phyloP scores from a whole-genome alignment of 306 rosid genomes.

The Inga leiocalycina region DNA sequence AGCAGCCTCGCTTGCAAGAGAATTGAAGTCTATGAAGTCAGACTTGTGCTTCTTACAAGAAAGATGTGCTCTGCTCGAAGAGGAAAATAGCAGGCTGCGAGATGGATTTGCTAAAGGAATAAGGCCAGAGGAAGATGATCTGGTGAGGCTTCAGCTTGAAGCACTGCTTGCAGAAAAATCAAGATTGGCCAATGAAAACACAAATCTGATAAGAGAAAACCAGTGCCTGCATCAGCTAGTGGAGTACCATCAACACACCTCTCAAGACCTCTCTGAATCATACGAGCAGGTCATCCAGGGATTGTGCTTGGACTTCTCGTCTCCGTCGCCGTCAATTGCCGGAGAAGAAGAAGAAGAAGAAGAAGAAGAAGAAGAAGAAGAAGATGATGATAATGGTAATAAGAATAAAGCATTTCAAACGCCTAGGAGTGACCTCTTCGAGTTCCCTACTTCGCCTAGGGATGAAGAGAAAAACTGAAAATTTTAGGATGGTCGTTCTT shows the following conservation, averaged over 20 bases:
- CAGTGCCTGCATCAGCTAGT: constrained; percentile 94
- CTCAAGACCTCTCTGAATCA: constrained; percentile 72
- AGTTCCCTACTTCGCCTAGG: constrained; percentile 43
- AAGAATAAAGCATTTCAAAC: constrained; percentile 37
- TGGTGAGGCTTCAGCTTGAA: constrained; percentile 98
- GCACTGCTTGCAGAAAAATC: constrained; percentile 92
- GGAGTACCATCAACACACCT: constrained; percentile 86
- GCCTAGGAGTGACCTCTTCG: constrained; percentile 35
- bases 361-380: constrained; percentile 14
- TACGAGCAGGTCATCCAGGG: constrained; percentile 77
- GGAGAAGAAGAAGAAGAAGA: constrained; percentile 26
- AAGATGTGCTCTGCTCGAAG: constrained; percentile 72
- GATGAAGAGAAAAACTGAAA: constrained; percentile 8
- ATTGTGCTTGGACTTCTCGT: constrained; percentile 83
- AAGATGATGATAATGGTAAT: background rate
- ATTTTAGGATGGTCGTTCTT: background rate
- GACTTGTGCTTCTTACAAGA: constrained; percentile 84
- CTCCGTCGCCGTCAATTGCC: constrained; percentile 54
- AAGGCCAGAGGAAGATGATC: constrained; percentile 92
- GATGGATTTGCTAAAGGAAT: constrained; percentile 72
- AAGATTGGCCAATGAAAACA: constrained; percentile 84
- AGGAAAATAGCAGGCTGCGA: constrained; percentile 82
- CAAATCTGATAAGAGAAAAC: constrained; percentile 83
- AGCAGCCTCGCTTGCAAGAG: constrained; percentile 82
- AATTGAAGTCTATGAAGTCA: constrained; percentile 71